These are phyloP conservation scores for Rehmannia glutinosa DNA, from an alignment of 257 asterid species.

Conservation along the genomic window DNA sequence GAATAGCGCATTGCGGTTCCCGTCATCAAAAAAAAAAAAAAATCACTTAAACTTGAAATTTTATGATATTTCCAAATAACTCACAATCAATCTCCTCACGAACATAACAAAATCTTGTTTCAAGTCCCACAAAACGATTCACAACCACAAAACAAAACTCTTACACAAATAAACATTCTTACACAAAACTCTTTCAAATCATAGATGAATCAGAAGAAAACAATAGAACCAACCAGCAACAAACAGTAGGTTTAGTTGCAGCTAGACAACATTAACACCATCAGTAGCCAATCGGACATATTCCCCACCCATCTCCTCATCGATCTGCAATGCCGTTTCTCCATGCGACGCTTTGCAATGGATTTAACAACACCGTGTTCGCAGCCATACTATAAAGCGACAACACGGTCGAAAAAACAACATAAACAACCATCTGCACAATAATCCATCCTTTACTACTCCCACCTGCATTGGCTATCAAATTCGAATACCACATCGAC, in stretches of 20 bases:
- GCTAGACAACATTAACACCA: conserved; percentile 35
- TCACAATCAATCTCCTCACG: too few relatives aligned
- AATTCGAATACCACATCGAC: conserved; percentile 21
- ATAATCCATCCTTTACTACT: background rate
- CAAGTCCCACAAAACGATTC: too few relatives aligned
- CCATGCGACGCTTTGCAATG: conserved; percentile 59
- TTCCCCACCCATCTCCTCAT: conserved; percentile 49
- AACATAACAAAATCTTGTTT: too few relatives aligned
- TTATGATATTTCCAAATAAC: too few relatives aligned
- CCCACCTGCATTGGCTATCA: conserved; percentile 14
- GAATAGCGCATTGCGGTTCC: too few relatives aligned
- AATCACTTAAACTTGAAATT: too few relatives aligned
- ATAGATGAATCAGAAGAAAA: too few relatives aligned
- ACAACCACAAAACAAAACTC: too few relatives aligned
- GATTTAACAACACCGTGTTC: conserved; percentile 38
- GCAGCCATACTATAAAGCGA: conserved; percentile 40
- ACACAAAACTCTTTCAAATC: too few relatives aligned
- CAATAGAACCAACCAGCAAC: background rate
- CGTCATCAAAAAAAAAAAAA: too few relatives aligned
- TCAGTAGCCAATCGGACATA: conserved; percentile 49
- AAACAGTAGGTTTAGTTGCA: background rate
- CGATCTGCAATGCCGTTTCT: conserved; percentile 41
- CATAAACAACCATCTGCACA: conserved; percentile 33
- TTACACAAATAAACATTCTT: too few relatives aligned
- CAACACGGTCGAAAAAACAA: conserved; percentile 26